A percentile compares a stretch with the other conserved stretches of the same genome.
These are phyloP conservation scores for Ophiostoma angusticollis DNA, from an alignment of 2,329 filamentous ascomycete species.

Conservation along the genomic window DNA sequence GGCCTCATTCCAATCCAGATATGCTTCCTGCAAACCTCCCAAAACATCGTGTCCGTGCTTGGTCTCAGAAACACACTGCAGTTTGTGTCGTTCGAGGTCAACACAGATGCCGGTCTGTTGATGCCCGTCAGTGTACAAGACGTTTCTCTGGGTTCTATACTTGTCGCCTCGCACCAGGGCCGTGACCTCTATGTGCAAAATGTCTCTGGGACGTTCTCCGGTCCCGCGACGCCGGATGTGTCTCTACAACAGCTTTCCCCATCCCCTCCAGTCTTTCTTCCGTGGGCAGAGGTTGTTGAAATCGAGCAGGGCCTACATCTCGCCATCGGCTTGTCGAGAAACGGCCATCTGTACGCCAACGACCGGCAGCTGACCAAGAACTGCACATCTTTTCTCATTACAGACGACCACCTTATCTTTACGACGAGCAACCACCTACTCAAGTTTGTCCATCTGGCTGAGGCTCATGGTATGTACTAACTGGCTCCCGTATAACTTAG, in stretches of 20 bases:
- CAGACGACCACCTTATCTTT: constrained; percentile 71
- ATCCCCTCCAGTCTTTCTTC: constrained; percentile 34
- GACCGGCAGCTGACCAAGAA: constrained; percentile 64
- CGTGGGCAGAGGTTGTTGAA: constrained; percentile 38
- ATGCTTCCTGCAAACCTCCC: constrained; percentile 11
- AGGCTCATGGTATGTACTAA: constrained; percentile 43
- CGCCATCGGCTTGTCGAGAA: constrained; percentile 55
- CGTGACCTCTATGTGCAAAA: constrained; percentile 31
- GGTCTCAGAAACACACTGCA: constrained; percentile 20
- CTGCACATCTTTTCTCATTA: constrained; percentile 82
- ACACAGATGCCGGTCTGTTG: neutral
- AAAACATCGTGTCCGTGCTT: constrained; percentile 22
- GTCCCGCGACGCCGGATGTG: constrained; percentile 19
- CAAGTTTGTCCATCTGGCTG: constrained; percentile 79
- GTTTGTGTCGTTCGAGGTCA: constrained; percentile 14
- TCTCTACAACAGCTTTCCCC: constrained; percentile 21
- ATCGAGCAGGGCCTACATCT: constrained; percentile 23
- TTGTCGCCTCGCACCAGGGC: constrained; percentile 19
- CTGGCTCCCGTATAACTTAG: constrained; percentile 1
- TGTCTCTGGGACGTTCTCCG: constrained; percentile 31
- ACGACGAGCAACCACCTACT: constrained; percentile 87
- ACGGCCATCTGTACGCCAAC: constrained; percentile 69
- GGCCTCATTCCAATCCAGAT: constrained; percentile 25
- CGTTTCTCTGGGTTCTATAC: constrained; percentile 17
- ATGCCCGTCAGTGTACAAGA: neutral